Base-by-base conservation (phyloP, 768 basidiomycete species). In the Dacryopinax spathularia region DNA sequence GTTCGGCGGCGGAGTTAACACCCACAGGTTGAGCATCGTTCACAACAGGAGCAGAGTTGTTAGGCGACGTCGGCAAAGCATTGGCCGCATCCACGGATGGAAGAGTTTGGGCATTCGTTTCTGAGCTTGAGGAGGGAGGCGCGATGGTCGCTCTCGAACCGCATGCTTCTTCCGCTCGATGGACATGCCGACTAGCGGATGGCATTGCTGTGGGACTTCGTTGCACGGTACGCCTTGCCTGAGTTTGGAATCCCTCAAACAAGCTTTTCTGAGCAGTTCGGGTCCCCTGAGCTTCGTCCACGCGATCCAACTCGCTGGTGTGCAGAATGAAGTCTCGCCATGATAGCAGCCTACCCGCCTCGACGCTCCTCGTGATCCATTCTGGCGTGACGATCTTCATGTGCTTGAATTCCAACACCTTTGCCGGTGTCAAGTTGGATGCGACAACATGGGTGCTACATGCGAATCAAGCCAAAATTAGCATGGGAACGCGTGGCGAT, bases 321-420 rank as follows among this genome's bases (percentile, higher is more conserved):
- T 68, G 39, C 48, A 77, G 68, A 41, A 73, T 80, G 70, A 82
- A 96, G 64, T 86, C 77, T 62, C 77, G 79, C 94, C 94, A 98
- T 9, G 91, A 84, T 5, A 93, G 80, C 10, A 96, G 77, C 7
- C 73, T 70, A 0, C 84, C 84, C 1, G 79, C 80, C 62, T 83
- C 76, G n/a, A 81, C 82, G 67, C 91, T 94, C 33, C 92, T 82
- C 12, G 86, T 77, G 12, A 99, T 79, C 96, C 96, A 99, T 64
- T 86, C 85, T 0, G 93, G 91, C 48, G 78, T 79, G 36, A 88
- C 92, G 16, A 98, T 87, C 72, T 93, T 96, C 87, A 95, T 88
- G 39, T 86, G 73, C 72, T 86, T 82, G 73, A 93, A 97, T 69
- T 95, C 92, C 22, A 82, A 82, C 43, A 91, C 81, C 75, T 98